These are phyloP conservation scores for Achlya hypogyna DNA, from an alignment of 352 stramenopile species.

Conservation along the genomic window DNA sequence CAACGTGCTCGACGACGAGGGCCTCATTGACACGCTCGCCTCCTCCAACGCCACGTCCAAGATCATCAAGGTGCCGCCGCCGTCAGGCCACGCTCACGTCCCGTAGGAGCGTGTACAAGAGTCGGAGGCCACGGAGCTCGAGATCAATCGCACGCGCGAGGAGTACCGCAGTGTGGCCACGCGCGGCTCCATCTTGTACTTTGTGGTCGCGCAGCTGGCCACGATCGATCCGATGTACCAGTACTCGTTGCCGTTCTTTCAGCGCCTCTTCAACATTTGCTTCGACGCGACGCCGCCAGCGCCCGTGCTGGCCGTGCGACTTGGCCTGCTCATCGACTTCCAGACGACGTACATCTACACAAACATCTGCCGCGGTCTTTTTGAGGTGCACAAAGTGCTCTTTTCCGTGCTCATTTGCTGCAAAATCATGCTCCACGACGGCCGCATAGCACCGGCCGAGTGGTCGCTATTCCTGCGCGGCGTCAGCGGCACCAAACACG, in stretches of 20 bases:
- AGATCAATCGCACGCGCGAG: constrained; percentile 86
- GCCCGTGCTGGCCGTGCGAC: constrained; percentile 40
- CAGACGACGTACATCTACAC: constrained; percentile 89
- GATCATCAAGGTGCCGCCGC: constrained; percentile 42
- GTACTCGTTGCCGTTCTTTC: constrained; percentile 91
- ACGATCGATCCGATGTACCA: constrained; percentile 95
- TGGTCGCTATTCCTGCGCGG: constrained; percentile 88
- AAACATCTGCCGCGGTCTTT: constrained; percentile 91
- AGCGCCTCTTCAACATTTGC: constrained; percentile 87
- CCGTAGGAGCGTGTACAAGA: constrained; percentile 78
- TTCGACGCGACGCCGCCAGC: constrained; percentile 68
- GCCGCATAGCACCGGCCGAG: constrained; percentile 57
- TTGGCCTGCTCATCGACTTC: constrained; percentile 82
- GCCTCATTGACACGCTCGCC: constrained; percentile 78
- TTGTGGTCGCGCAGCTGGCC: constrained; percentile 88
- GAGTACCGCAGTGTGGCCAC: constrained; percentile 87
- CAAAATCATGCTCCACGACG: constrained; percentile 85
- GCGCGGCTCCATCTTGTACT: constrained; percentile 91
- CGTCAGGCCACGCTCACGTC: not conserved
- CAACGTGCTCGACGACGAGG: constrained; percentile 91
- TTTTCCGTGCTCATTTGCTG: constrained; percentile 93
- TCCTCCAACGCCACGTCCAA: constrained; percentile 80
- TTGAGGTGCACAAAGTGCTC: constrained; percentile 90
- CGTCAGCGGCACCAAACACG: constrained; percentile 22
- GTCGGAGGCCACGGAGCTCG: constrained; percentile 81